phyloP scores from a whole-genome alignment of 805 yeast genomes.

The Saccharomyces cerevisiae region DNA sequence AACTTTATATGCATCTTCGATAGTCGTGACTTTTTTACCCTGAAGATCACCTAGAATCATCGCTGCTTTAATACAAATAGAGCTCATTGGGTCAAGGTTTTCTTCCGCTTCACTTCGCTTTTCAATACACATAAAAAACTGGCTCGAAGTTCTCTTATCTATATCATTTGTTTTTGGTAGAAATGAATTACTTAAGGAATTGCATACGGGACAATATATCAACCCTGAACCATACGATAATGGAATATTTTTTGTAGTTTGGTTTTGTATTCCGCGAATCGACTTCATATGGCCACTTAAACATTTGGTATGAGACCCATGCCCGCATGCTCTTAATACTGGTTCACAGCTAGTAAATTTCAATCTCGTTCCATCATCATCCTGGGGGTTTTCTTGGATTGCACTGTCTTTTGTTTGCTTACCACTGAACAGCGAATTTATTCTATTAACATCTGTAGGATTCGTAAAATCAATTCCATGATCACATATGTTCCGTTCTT shows the following conservation, averaged over 20 bases:
- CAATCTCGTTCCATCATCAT: constrained; percentile 8
- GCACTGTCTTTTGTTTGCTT: background rate
- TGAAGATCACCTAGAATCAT: constrained; percentile 13
- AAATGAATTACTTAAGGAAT: constrained; percentile 74
- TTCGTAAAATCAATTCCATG: constrained; percentile 11
- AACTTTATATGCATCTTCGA: constrained; percentile 14
- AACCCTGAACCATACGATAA: constrained; percentile 65
- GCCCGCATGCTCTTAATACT: constrained; percentile 64
- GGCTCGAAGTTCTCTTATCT: background rate
- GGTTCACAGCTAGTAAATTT: constrained; percentile 34
- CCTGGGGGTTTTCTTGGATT: background rate
- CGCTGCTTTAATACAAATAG: constrained; percentile 16
- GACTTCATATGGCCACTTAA: constrained; percentile 54
- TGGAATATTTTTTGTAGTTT: constrained; percentile 75
- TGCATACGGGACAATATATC: constrained; percentile 85
- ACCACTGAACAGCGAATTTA: background rate
- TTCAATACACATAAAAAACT: background rate
- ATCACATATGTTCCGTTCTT: constrained; percentile 24
- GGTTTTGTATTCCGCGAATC: constrained; percentile 49
- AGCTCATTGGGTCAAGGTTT: background rate
- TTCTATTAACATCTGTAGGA: constrained; percentile 17
- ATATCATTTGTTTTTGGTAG: constrained; percentile 46
- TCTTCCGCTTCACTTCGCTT: background rate
- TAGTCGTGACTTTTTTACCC: background rate
- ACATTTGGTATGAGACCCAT: constrained; percentile 84